A percentile compares a stretch with the other conserved stretches of the same genome.
Conservation (phyloP, 202 grass and related monocot genomes). For the Bolboschoenoplectus hybrid region DNA sequence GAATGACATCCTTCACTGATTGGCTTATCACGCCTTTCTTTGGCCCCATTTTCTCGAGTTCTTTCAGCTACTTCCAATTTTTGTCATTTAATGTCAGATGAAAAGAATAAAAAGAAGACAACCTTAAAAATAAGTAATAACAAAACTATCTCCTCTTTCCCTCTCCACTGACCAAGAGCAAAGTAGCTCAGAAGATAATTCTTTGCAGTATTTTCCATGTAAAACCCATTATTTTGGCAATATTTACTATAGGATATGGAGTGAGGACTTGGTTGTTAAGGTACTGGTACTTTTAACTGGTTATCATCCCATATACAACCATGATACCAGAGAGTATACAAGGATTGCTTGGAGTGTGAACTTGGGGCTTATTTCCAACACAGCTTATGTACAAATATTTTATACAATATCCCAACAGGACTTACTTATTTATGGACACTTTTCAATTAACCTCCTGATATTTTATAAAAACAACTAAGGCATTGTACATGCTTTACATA, state of each 20-base stretch:
- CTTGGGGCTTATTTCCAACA: neutral
- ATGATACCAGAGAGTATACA: neutral
- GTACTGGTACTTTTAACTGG: neutral
- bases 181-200: neutral
- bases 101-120: neutral
- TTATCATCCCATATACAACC: neutral
- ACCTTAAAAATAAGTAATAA: neutral
- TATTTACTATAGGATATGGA: neutral
- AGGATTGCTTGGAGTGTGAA: constrained; percentile 10
- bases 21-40: constrained; percentile 97
- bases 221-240: neutral
- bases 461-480: neutral
- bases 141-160: neutral
- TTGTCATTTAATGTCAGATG: neutral
- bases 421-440: neutral
- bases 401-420: neutral
- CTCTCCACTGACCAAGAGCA: constrained; percentile 12
- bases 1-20: constrained; percentile 94
- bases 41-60: constrained; percentile 93
- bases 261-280: neutral
- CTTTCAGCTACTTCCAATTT: constrained; percentile 66
- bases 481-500: neutral
- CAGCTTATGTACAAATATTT: neutral
- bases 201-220: constrained; percentile 3
- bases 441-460: constrained; percentile 1